Conservation (phyloP, 768 basidiomycete species). For the Neoboletus magnificus region DNA sequence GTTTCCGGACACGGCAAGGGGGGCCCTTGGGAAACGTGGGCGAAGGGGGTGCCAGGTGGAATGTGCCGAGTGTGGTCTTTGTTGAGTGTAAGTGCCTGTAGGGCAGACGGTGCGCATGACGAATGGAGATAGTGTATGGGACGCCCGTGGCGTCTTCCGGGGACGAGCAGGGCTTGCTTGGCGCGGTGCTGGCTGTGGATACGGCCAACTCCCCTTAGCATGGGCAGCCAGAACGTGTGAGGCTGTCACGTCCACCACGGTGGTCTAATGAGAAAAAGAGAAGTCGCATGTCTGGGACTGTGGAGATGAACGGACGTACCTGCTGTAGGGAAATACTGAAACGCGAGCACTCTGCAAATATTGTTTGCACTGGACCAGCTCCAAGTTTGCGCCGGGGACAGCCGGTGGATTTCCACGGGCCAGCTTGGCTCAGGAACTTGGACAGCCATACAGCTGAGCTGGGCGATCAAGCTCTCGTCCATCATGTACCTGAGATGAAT, state of each 20-base stretch:
- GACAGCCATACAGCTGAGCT: not conserved
- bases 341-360: not conserved
- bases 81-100: constrained; percentile 18
- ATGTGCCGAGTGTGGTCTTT: constrained; percentile 2
- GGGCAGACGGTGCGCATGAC: constrained; percentile 22
- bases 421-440: not conserved
- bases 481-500: not conserved
- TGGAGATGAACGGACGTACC: not conserved
- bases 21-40: not conserved
- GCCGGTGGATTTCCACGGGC: constrained; percentile 13
- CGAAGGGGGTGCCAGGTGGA: not conserved
- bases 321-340: constrained; percentile 1
- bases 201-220: constrained; percentile 64
- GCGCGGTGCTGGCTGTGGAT: constrained; percentile 53
- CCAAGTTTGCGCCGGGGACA: constrained; percentile 10
- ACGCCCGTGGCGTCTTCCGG: constrained; percentile 15
- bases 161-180: constrained; percentile 36
- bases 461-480: not conserved
- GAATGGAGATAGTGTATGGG: constrained; percentile 11
- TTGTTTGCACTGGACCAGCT: not conserved
- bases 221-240: constrained; percentile 55
- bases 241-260: constrained; percentile 37
- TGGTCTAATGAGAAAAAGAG: constrained; percentile 23
- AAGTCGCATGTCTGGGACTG: not conserved
- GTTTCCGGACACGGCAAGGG: not conserved